These are phyloP conservation scores for Pestalotiopsis sp. DNA, from an alignment of 2,329 filamentous ascomycete species.

Conservation along the genomic window DNA sequence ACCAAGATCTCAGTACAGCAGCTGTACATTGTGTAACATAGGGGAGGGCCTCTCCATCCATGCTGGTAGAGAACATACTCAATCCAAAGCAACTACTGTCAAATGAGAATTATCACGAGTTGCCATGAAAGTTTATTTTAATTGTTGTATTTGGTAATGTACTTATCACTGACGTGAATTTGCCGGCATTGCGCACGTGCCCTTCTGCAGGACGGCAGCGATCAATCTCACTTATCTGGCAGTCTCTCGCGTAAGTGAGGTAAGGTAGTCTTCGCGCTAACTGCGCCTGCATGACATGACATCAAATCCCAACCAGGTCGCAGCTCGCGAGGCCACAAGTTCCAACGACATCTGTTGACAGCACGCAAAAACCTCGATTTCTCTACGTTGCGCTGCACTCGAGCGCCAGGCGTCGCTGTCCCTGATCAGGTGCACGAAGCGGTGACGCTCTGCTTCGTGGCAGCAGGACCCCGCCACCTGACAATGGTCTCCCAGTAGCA, in stretches of 20 bases:
- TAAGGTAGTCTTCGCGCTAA: not conserved
- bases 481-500: slow-evolving; percentile 2
- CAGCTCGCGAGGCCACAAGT: not conserved
- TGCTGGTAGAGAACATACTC: not conserved
- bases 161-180: not conserved
- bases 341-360: slow-evolving; percentile 3
- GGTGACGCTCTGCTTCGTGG: slow-evolving; percentile 21
- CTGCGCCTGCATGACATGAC: slow-evolving; percentile 4
- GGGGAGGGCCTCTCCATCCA: not conserved
- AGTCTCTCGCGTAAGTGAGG: not conserved
- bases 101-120: not conserved
- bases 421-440: not conserved
- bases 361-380: not conserved
- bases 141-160: not conserved
- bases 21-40: not conserved
- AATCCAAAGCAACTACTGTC: not conserved
- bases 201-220: not conserved
- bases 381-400: not conserved
- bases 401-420: not conserved
- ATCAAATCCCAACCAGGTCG: not conserved
- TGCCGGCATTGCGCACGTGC: slow-evolving; percentile 1
- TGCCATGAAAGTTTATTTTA: not conserved
- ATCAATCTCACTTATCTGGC: not conserved
- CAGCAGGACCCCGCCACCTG: not conserved
- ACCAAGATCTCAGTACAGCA: not conserved